Conservation (phyloP, 1,284 basidiomycete genomes). For the Trichosporon asahii region DNA sequence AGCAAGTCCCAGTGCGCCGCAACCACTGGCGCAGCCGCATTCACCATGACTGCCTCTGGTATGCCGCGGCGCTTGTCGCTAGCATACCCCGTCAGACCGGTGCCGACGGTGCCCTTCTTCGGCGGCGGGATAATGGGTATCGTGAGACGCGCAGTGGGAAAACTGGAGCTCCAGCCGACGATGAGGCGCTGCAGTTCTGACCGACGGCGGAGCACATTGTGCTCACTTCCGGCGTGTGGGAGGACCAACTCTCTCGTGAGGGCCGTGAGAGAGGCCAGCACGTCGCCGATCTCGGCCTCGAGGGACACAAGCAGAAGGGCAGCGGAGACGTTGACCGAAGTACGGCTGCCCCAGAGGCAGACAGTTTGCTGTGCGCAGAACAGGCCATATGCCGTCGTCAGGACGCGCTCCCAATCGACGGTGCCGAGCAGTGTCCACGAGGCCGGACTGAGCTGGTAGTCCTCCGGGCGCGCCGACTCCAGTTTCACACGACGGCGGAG, state of each 20-base stretch:
- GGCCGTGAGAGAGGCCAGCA: conserved; percentile 17
- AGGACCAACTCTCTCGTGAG: conserved; percentile 12
- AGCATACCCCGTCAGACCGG: conserved; percentile 23
- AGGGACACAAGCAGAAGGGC: conserved; percentile 28
- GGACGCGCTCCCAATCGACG: conserved; percentile 28
- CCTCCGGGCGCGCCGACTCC: conserved; percentile 9
- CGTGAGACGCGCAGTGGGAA: conserved; percentile 21
- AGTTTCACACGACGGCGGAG: neutral
- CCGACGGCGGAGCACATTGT: conserved; percentile 9
- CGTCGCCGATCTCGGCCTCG: conserved; percentile 14
- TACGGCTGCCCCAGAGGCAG: conserved; percentile 26
- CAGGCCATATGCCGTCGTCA: conserved; percentile 29
- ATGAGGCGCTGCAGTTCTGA: conserved; percentile 22
- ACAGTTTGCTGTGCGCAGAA: conserved; percentile 37
- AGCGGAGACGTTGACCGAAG: conserved; percentile 17
- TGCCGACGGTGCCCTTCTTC: conserved; percentile 27
- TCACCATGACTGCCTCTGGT: conserved; percentile 31
- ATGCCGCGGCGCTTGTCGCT: conserved; percentile 33
- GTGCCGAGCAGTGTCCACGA: conserved; percentile 17
- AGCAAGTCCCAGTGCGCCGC: conserved; percentile 32
- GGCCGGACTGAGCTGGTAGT: conserved; percentile 17
- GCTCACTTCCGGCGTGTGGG: conserved; percentile 14
- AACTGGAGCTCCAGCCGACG: conserved; percentile 27
- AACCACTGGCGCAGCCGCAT: conserved; percentile 26
- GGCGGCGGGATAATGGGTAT: conserved; percentile 28